These are phyloP conservation scores for Cryphonectria nitschkei DNA, from an alignment of 2,329 filamentous ascomycete species.

Conservation along the genomic window DNA sequence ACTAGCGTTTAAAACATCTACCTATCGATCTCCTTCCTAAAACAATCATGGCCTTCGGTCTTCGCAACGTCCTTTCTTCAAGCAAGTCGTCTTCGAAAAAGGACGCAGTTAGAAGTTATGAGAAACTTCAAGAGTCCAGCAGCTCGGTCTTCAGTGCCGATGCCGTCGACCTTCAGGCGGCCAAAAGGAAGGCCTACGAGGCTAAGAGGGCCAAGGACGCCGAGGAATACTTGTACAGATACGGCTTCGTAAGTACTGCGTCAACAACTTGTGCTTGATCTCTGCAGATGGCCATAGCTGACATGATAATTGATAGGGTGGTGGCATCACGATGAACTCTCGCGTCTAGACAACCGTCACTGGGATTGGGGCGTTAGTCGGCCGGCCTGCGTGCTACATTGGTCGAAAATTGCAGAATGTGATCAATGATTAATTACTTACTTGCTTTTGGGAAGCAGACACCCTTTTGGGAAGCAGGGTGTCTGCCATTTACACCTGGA, in stretches of 20 bases:
- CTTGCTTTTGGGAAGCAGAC: background rate
- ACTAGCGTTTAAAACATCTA: background rate
- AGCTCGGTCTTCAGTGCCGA: slow-evolving; percentile 18
- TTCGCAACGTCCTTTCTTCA: slow-evolving; percentile 22
- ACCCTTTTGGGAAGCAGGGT: background rate
- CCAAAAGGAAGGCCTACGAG: slow-evolving; percentile 21
- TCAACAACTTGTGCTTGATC: background rate
- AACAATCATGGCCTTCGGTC: slow-evolving; percentile 18
- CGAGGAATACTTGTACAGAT: slow-evolving; percentile 20
- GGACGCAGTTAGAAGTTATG: background rate
- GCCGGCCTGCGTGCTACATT: background rate
- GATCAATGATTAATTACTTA: background rate
- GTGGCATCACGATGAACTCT: background rate
- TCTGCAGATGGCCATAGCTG: background rate
- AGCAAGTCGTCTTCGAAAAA: background rate
- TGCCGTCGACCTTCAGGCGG: slow-evolving; percentile 3
- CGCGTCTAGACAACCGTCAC: background rate
- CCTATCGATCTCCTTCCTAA: background rate
- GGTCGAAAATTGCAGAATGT: background rate
- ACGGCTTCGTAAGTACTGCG: slow-evolving; percentile 21
- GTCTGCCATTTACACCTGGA: background rate
- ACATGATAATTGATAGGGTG: background rate
- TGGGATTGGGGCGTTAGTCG: background rate
- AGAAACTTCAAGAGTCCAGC: slow-evolving; percentile 9
- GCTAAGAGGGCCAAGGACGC: slow-evolving; percentile 21